Percentiles rank a stretch among this genome's conserved stretches.
Evolutionary conservation across 2,329 filamentous ascomycete species (phyloP).

Genomic region (Aspergillus melleus): DNA sequence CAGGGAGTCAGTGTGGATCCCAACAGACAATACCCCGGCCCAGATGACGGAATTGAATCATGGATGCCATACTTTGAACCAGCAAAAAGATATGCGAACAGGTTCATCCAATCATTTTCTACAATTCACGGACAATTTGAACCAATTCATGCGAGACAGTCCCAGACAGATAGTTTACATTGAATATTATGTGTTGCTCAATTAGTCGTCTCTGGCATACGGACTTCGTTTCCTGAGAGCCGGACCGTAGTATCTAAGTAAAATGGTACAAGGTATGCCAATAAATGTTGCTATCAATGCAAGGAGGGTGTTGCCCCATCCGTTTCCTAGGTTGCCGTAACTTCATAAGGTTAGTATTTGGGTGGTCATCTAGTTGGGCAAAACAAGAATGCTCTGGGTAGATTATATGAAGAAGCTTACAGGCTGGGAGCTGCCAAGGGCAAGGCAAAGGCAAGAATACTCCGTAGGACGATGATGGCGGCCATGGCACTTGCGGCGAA

Average conservation of each 20-base stretch:
- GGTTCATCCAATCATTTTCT: too few species aligned
- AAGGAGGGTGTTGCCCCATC: not conserved
- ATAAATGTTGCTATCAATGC: not conserved
- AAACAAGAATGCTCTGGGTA: too few species aligned
- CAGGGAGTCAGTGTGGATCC: too few species aligned
- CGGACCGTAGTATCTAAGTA: not conserved
- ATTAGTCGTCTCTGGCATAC: not conserved
- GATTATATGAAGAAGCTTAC: not conserved
- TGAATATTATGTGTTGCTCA: not conserved
- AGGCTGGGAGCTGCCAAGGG: conserved; percentile 8
- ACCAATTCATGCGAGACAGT: too few species aligned
- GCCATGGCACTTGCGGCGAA: conserved; percentile 40
- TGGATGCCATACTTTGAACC: too few species aligned
- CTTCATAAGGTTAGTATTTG: not conserved
- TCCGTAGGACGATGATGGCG: conserved; percentile 29
- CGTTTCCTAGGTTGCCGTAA: not conserved
- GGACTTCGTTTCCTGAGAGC: not conserved
- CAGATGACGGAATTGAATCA: too few species aligned
- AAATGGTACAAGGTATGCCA: not conserved
- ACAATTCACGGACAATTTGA: too few species aligned
- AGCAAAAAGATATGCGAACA: too few species aligned
- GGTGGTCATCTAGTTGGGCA: too few species aligned
- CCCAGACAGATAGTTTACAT: not conserved
- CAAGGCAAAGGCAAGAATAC: conserved; percentile 2
- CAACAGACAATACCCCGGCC: too few species aligned